Base-by-base conservation (phyloP, 2,329 filamentous ascomycete species). In the Aspergillus sojae region DNA sequence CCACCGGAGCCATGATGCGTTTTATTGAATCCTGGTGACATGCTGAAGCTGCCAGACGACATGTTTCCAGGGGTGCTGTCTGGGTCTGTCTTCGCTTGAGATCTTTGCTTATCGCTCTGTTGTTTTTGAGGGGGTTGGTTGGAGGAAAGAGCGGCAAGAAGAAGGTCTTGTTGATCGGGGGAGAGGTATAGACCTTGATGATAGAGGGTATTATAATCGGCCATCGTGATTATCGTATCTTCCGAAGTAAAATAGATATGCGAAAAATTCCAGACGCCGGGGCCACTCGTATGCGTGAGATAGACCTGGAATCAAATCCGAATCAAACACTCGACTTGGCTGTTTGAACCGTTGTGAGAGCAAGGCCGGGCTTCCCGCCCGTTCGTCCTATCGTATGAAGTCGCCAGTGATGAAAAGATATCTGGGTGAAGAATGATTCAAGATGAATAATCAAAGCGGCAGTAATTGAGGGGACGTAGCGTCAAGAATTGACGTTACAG, bases 131-230 rank as follows among this genome's bases (percentile, higher is more conserved):
- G 70, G 16, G 80, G 78, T 41, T 76, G 86, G 74, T 93, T 92
- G 68, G 91, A 91, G 68, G 91, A 90, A 69, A 94, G 86, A 53
- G 91, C 91, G 64, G 90, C 89, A 67, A 91, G 88, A 52, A 94
- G 84, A 64, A 94, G 83, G 72, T 86, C 88, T 82, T 94, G 90
- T 78, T 94, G 91, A 73, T 91, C 87, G 66, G 89, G 88, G 64
- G 90, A 92, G 69, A 93, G 85, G 73, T 89, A 88, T 76, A 92
- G 89, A 74, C 86, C 85, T 62, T 83, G 81, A 70, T 80, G 75
- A 63, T 78, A 80, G 41, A 80, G 70, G 53, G 77, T 72, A 61
- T 77, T 75, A 65, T 73, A 77, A 65, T 79, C 75, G 54, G 76
- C 71, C 78, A 80, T 81, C 58, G 62, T 70, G 60, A 52, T 62